Conservation (phyloP, 352 stramenopile genomes). For the Globisporangium heterothallicum region DNA sequence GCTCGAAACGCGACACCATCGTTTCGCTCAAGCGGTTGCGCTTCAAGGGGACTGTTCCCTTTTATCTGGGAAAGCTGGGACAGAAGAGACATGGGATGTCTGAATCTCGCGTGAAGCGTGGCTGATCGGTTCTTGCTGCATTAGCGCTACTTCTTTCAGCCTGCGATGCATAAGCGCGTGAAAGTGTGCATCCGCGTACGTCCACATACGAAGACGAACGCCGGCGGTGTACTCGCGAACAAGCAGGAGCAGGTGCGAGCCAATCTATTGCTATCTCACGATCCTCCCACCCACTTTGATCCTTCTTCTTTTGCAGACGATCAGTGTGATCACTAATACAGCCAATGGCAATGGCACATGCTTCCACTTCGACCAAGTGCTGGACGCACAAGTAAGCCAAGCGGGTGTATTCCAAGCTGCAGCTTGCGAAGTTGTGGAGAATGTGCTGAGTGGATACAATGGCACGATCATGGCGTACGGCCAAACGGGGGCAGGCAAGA, state of each 20-base stretch:
- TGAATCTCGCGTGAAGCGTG: neutral
- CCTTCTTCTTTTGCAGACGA: slow-evolving; percentile 22
- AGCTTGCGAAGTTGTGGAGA: slow-evolving; percentile 48
- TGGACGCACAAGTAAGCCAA: slow-evolving; percentile 36
- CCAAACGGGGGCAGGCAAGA: slow-evolving; percentile 72
- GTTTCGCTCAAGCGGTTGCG: no score
- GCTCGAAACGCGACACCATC: no score
- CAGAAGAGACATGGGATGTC: no score
- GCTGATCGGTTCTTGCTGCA: no score
- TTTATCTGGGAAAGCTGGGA: no score
- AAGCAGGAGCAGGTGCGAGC: slow-evolving; percentile 39
- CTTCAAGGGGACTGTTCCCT: no score
- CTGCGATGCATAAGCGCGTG: slow-evolving; percentile 57
- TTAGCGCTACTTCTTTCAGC: no score
- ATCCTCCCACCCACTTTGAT: neutral
- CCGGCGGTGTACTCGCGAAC: slow-evolving; percentile 36
- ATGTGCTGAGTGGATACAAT: slow-evolving; percentile 66
- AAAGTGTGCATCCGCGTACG: slow-evolving; percentile 66
- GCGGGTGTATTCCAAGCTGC: slow-evolving; percentile 41
- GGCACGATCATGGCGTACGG: slow-evolving; percentile 73
- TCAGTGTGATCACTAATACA: slow-evolving; percentile 58
- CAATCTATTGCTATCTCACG: no score
- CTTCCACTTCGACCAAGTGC: slow-evolving; percentile 65
- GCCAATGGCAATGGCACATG: slow-evolving; percentile 40
- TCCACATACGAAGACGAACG: slow-evolving; percentile 14